Base-by-base conservation (phyloP, 805 yeast genomes). In the Blastobotrys robertii region DNA sequence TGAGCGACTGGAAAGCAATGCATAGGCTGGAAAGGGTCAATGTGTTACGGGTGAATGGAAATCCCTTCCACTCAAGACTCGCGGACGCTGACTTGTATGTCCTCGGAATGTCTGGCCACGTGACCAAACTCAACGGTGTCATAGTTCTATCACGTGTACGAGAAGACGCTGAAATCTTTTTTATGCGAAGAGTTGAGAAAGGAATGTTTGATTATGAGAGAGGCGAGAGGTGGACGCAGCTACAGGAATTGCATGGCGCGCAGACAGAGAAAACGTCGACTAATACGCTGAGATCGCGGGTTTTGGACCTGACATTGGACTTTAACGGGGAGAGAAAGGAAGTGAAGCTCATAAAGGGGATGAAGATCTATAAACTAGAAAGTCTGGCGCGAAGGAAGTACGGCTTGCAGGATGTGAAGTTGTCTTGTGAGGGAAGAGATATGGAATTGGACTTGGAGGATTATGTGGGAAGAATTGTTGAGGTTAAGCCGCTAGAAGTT, bases 121-220 rank as follows among this genome's bases (percentile, higher is more conserved):
- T 81, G 1, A 33, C 38, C 1, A 62, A 59, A 16, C 59, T 86
- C 10, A 78, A 87, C 53, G 94, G 95, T 1, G 68, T 77, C 0
- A 40, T 31, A 0, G 61, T 84, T 7, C 54, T 64, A 2, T 43
- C 37, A 0, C 67, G 60, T 1, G 82, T 78, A 39, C 66, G 86
- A 12, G 50, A 45, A 4, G 82, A 79, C 49, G 81, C 84, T 1
- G 95, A 86, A 56, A 56, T 83, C 3, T 84, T 73, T 54, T 77
- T 82, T 46, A 63, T 82, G 25, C 67, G 77, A 4, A 68, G 68
- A 47, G 74, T 82, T 0, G 55, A 52, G n/a, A 46, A 53, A 13
- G 54, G 54, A 5, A 38, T 43, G 9, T 49, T 56, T 32, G 15
- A 36, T 1, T 51, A 51, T 37, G 54, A 59, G 40, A 30, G 37